Evolutionary conservation across 768 basidiomycete genomes (phyloP).

Genomic region (Tylopilus sp.): DNA sequence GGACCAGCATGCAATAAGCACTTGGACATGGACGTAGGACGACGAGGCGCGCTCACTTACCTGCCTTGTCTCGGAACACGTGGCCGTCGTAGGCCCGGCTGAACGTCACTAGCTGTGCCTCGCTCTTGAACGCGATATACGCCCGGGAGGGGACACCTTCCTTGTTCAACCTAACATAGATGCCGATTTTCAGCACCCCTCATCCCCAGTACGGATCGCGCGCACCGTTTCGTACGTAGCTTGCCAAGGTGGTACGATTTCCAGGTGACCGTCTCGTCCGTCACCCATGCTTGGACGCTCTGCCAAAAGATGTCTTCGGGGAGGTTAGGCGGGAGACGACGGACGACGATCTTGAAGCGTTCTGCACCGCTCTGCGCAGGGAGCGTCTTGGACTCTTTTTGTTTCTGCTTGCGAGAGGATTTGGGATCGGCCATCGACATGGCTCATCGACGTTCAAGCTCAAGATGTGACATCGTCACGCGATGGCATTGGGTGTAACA

Average conservation of each 20-base stretch:
- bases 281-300: constrained; percentile 81
- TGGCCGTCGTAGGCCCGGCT: constrained; percentile 89
- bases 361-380: constrained; percentile 38
- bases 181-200: neutral
- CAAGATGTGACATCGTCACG: neutral
- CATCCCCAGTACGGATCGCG: constrained; percentile 4
- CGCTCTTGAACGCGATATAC: constrained; percentile 84
- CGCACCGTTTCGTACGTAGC: constrained; percentile 58
- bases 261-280: constrained; percentile 68
- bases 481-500: no score
- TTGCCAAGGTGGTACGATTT: constrained; percentile 67
- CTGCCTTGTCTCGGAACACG: constrained; percentile 86
- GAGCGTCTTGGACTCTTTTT: no score
- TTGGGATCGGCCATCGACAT: constrained; percentile 23
- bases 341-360: constrained; percentile 82
- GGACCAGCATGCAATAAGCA: neutral
- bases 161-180: constrained; percentile 61
- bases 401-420: constrained; percentile 22
- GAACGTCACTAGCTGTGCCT: constrained; percentile 69
- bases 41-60: constrained; percentile 35
- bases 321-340: constrained; percentile 85
- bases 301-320: constrained; percentile 95
- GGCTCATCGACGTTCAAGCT: neutral
- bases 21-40: no score
- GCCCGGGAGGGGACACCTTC: constrained; percentile 89